Evolutionary conservation across 2,329 filamentous ascomycete species (phyloP).

Genomic region (Rhynchosporium agropyri): DNA sequence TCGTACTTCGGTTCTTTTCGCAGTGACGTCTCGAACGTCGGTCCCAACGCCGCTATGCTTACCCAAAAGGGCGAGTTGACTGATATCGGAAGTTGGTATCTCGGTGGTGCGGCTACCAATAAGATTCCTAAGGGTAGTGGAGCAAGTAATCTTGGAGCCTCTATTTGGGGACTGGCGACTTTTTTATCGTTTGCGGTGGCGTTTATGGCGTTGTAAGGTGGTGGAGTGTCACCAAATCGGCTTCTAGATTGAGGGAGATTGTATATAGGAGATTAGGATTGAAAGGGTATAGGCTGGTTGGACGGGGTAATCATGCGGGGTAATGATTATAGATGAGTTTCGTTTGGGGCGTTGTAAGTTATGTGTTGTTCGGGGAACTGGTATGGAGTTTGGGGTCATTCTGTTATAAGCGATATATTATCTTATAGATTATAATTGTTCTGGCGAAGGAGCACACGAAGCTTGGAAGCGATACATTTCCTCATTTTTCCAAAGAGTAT

Average conservation of each 20-base stretch:
- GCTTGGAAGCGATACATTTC: not conserved
- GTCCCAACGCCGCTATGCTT: constrained; percentile 71
- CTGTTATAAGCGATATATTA: constrained; percentile 1
- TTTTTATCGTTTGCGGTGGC: constrained; percentile 15
- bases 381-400: constrained; percentile 4
- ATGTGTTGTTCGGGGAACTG: constrained; percentile 1
- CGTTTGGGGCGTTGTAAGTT: constrained; percentile 1
- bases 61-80: constrained; percentile 69
- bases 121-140: constrained; percentile 29
- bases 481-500: not conserved
- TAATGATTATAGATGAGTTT: constrained; percentile 6
- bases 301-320: constrained; percentile 3
- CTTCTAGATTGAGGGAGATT: not conserved
- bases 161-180: not conserved
- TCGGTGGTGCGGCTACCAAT: constrained; percentile 54
- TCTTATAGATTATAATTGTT: constrained; percentile 6
- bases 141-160: not conserved
- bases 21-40: constrained; percentile 70
- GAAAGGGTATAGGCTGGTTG: constrained; percentile 3
- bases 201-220: constrained; percentile 14
- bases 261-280: not conserved
- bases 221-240: not conserved
- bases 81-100: constrained; percentile 76
- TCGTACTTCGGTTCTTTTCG: constrained; percentile 69
- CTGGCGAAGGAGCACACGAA: not conserved